Evolutionary conservation across 495 filamentous ascomycete species (phyloP).

Genomic region (Penicillium diatomitis): DNA sequence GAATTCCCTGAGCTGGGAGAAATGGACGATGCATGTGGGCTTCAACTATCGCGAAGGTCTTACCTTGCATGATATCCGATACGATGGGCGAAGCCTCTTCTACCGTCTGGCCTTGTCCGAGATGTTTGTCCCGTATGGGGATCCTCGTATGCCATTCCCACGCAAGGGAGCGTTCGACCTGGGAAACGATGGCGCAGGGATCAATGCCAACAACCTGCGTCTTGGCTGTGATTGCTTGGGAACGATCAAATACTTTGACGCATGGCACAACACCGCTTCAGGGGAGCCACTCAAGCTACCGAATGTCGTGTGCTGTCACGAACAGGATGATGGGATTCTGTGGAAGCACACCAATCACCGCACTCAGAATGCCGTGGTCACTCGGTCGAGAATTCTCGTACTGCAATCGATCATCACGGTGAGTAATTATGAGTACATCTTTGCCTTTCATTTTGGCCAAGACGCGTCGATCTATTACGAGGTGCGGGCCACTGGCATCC

Average conservation of each 20-base stretch:
- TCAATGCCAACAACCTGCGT: constrained; percentile 55
- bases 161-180: constrained; percentile 64
- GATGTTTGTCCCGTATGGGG: constrained; percentile 61
- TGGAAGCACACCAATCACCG: constrained; percentile 68
- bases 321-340: constrained; percentile 56
- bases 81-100: constrained; percentile 56
- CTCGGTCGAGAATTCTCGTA: constrained; percentile 47
- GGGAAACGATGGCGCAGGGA: constrained; percentile 56
- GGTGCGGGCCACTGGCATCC: constrained; percentile 76
- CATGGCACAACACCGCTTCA: constrained; percentile 39
- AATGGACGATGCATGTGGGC: constrained; percentile 56
- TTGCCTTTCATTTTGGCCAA: constrained; percentile 77
- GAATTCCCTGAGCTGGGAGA: constrained; percentile 48
- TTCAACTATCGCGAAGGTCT: constrained; percentile 59
- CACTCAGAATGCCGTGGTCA: constrained; percentile 47
- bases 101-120: constrained; percentile 67
- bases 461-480: constrained; percentile 72
- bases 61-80: constrained; percentile 54
- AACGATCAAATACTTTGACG: constrained; percentile 54
- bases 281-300: constrained; percentile 43
- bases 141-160: constrained; percentile 55
- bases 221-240: constrained; percentile 57
- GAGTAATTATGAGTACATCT: constrained; percentile 79
- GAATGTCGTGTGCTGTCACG: constrained; percentile 56
- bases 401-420: constrained; percentile 72